Conservation (phyloP, 2,329 filamentous ascomycete species). For the Colletotrichum coccodes region DNA sequence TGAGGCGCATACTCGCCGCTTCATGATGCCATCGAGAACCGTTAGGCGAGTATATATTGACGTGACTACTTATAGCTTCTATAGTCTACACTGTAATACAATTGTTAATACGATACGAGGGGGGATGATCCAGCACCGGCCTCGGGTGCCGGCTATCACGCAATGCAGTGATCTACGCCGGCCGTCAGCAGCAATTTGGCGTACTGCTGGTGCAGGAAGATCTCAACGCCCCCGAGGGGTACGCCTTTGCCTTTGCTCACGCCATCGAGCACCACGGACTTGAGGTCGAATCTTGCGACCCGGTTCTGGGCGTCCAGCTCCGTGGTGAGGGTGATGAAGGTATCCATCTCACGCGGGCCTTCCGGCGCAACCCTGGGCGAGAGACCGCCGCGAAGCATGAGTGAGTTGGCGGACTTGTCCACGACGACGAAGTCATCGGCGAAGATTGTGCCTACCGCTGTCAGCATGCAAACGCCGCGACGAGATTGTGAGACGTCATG, state of each 20-base stretch:
- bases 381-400: slow-evolving; percentile 25
- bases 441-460: slow-evolving; percentile 8
- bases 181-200: slow-evolving; percentile 17
- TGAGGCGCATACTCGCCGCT: not conserved
- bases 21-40: not conserved
- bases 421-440: slow-evolving; percentile 33
- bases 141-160: not conserved
- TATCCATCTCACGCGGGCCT: slow-evolving; percentile 20
- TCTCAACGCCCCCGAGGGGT: not conserved
- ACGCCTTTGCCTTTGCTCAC: slow-evolving; percentile 2
- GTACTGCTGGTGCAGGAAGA: slow-evolving; percentile 13
- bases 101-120: slow-evolving; percentile 1
- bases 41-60: not conserved
- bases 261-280: slow-evolving; percentile 13
- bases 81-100: slow-evolving; percentile 16
- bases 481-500: not conserved
- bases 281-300: slow-evolving; percentile 10
- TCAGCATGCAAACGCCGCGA: not conserved
- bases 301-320: not conserved
- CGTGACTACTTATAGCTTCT: not conserved
- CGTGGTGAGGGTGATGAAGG: slow-evolving; percentile 7
- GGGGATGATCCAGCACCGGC: not conserved
- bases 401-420: slow-evolving; percentile 2
- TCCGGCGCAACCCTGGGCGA: slow-evolving; percentile 3
- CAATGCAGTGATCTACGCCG: slow-evolving; percentile 15